Evolutionary conservation across 352 stramenopile genomes (phyloP), one percentile per base, ranked within the genome.

Genomic region (Phytopythium montanum): DNA sequence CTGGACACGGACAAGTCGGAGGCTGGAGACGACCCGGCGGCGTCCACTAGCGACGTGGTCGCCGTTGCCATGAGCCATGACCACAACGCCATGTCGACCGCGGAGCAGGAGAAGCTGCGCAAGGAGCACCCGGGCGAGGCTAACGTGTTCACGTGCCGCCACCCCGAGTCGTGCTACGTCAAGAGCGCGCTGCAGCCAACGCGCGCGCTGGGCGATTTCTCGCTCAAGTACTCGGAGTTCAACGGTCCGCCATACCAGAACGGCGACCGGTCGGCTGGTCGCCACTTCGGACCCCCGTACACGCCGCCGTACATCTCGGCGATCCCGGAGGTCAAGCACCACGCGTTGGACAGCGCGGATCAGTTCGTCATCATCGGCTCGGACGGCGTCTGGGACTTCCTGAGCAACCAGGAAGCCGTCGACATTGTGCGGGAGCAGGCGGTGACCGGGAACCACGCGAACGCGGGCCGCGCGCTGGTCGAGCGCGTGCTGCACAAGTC

Each of bases 341-440:
- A 90, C 58, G 68, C 76, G 46, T 66, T 94, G 16, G 64, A 73
- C 28, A 70, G 73, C 2, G 64, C 68, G 51, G 97, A 99, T 70
- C 88, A 98, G 77, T 99, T 99, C 72, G 70, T 99, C 52, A 89
- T 99, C 52, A 90, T 99, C 41, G 70, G 81, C 26, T 99, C 95
- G 65, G 97, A 99, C 75, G 96, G 96, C 14, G 72, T 99, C n/a
- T 99, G 96, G 96, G 96, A 99, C 75, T 97, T 98, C 48, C 77
- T 99, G 45, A 89, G 67, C 61, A 98, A 98, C 68, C 84, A 98
- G 70, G 96, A 99, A 42, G 95, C 90, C 18, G 88, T 98, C 1
- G 86, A 97, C 38, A 78, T 98, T n/a, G 94, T 98, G 18, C 78
- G 79, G 26, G 70, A 77, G 36, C 73, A 92, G 42, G 60, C 70